Conservation (phyloP, 2,329 filamentous ascomycete genomes). For the Cordyceps cateniannulata region DNA sequence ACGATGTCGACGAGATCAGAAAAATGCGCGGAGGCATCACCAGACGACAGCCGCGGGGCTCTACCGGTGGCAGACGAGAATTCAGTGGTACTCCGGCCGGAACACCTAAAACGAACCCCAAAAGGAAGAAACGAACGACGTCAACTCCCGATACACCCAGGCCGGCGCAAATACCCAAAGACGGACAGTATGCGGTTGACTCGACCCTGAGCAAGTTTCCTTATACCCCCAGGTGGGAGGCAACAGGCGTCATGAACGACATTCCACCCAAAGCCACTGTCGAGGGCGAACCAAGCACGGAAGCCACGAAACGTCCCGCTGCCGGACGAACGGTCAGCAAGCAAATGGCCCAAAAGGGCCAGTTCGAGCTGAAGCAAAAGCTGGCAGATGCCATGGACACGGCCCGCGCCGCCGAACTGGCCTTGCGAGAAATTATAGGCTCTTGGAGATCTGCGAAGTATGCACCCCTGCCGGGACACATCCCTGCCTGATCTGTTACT, state of each 20-base stretch:
- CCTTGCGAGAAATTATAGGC: constrained; percentile 73
- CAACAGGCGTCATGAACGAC: constrained; percentile 72
- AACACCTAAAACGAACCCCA: constrained; percentile 37
- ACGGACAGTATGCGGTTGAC: constrained; percentile 36
- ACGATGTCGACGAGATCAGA: constrained; percentile 83
- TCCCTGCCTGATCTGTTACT: constrained; percentile 4
- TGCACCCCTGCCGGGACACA: constrained; percentile 30
- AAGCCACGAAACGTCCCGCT: constrained; percentile 28
- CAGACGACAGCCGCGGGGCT: constrained; percentile 69
- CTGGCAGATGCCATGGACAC: constrained; percentile 67
- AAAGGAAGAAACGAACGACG: constrained; percentile 32
- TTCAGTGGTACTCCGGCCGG: constrained; percentile 49
- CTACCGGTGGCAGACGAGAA: constrained; percentile 50
- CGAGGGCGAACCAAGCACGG: constrained; percentile 28
- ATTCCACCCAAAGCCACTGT: constrained; percentile 41
- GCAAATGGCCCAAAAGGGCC: constrained; percentile 50
- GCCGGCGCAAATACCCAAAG: constrained; percentile 35
- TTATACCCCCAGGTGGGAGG: constrained; percentile 62
- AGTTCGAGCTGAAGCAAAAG: constrained; percentile 58
- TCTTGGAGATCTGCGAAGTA: constrained; percentile 80
- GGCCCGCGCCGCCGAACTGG: constrained; percentile 77
- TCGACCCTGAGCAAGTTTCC: constrained; percentile 48
- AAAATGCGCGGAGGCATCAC: constrained; percentile 82
- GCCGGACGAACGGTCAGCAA: constrained; percentile 41
- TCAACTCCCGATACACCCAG: constrained; percentile 33